Base-by-base conservation (phyloP, 495 filamentous ascomycete genomes). In the Neurospora sp. region DNA sequence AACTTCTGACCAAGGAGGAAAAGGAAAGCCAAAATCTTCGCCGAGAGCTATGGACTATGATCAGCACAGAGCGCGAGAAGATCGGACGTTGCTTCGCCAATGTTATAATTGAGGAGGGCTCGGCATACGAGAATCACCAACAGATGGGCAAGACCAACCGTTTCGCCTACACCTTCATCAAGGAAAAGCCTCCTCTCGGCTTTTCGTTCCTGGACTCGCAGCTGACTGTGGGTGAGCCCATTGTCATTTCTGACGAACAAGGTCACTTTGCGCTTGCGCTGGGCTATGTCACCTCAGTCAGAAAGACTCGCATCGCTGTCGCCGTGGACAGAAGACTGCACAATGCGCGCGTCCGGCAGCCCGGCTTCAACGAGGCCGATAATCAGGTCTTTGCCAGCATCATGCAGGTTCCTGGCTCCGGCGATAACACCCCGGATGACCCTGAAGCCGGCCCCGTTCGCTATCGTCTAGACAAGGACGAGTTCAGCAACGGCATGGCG, bases 401-500 rank as follows among this genome's bases (percentile, higher is more conserved):
- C 74, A 97, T 97, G 93, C 92, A 96, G 76, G 88, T 95, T 53
- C 87, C 82, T n/a, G 82, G 87, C 66, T 83, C 88, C 69, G 86
- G 84, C 20, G 79, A 81, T 41, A 81, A 88, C 69, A 82, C 84
- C 40, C 84, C 88, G 71, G 84, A 82, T 18, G 82, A 84, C 71
- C 75, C 79, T 46, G 79, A 82, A 59, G 82, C 82, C 70, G 86
- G 90, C 69, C 88, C 89, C 37, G 79, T 92, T 18, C 82, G 91
- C 22, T 98, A 94, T 77, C 91, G 96, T 40, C 83, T 99, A 3
- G 96, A 99, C 82, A 98, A 98, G 81, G 96, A 98, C 76, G 96
- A 98, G 79, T 98, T 98, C 81, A 97, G 92, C 82, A 98, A 95
- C 74, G 96, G 96, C 72, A 96, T 99, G 94, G 94, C 96, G 20